Evolutionary conservation across 192 early-diverging fungal species (phyloP), one percentile per base, ranked within the genome.

Genomic region (Lobosporangium transversale): DNA sequence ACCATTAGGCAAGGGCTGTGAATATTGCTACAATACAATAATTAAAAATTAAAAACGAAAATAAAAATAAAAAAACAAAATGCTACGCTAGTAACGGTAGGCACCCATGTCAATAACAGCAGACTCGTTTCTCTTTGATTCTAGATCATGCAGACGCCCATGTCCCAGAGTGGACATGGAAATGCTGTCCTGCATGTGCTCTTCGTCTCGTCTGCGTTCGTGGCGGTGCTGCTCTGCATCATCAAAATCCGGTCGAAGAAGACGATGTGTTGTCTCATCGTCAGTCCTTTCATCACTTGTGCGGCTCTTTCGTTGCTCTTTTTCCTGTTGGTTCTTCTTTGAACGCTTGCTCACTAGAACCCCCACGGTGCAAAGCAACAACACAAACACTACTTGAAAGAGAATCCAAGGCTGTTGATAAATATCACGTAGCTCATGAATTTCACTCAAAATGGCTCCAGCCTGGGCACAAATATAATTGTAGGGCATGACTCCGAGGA

Each of bases 391-490:
- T 5, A 76, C 49, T 36, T 76, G 73, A 17, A 76, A 62, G 14
- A 76, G 8, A 26, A 76, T 76, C 73, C 63, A 76, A 0, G 73
- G 73, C 29, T 76, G 73, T 18, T 65, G 73, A 27, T 76, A 76
- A 58, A 76, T 76, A 10, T 76, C 73, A 1, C 73, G 45, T 43
- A 76, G 11, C 54, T 76, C 64, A 33, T 76, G 64, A 29, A 76
- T 76, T 27, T 85, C 80, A 10, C 79, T 79, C 17, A 87, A 30
- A 49, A 87, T 81, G 49, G 80, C 68, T 29, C 85, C 85, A 6
- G 85, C 83, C 55, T 87, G 83, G 9, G 79, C 69, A 47, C 81
- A 85, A 10, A 83, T 74, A 50, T 85, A 79, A 42, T 87, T 87
- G 55, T 87, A 87, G 5, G 85, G 85, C 55, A 83, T 78, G 11